Percentiles rank a stretch among this genome's conserved stretches.
Evolutionary conservation across 2,329 filamentous ascomycete species (phyloP).

Genomic region (Colletotrichum gloeosporioides): DNA sequence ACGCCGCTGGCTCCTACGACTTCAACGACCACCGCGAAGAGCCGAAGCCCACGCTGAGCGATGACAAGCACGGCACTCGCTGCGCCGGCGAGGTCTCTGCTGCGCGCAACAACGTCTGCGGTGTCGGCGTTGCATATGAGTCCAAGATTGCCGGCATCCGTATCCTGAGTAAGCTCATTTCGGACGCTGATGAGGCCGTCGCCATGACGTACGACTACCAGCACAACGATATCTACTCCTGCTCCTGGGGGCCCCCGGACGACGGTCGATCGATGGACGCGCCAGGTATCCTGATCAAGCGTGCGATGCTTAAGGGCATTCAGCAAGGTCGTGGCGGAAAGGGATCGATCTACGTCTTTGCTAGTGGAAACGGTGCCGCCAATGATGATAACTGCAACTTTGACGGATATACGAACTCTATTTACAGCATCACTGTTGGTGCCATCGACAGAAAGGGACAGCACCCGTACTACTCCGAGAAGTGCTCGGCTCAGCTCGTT

Average conservation of each 20-base stretch:
- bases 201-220: constrained; percentile 93
- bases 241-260: constrained; percentile 96
- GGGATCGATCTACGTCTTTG: constrained; percentile 95
- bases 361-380: constrained; percentile 89
- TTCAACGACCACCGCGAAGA: constrained; percentile 87
- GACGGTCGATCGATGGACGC: constrained; percentile 94
- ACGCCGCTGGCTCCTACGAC: constrained; percentile 89
- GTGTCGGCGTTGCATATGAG: constrained; percentile 94
- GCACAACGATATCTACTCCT: constrained; percentile 96
- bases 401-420: constrained; percentile 98
- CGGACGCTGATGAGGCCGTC: constrained; percentile 88
- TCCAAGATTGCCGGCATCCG: constrained; percentile 89
- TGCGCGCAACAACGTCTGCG: constrained; percentile 90
- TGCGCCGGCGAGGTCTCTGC: constrained; percentile 95
- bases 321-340: constrained; percentile 84
- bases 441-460: constrained; percentile 85
- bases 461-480: constrained; percentile 97
- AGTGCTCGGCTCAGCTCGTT: constrained; percentile 92
- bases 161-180: constrained; percentile 89
- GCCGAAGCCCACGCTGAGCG: constrained; percentile 80
- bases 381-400: constrained; percentile 98
- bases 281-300: constrained; percentile 84
- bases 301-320: constrained; percentile 90
- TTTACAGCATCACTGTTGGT: constrained; percentile 97
- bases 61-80: constrained; percentile 90